Conservation (phyloP, 2,329 filamentous ascomycete genomes). For the Ophiostoma pallidulum region DNA sequence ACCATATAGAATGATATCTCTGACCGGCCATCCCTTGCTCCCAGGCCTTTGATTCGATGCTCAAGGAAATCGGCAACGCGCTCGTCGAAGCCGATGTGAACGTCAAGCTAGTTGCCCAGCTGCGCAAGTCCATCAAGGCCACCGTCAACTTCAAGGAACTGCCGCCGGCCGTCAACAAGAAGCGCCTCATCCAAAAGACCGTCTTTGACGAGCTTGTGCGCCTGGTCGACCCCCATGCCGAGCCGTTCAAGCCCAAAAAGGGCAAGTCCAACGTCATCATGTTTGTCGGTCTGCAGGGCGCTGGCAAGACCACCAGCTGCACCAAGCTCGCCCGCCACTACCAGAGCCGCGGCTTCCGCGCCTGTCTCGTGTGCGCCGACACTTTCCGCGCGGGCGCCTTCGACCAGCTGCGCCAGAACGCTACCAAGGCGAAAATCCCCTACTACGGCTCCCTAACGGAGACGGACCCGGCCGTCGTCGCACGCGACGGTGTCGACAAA, state of each 20-base stretch:
- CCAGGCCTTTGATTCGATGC: slow-evolving; percentile 91
- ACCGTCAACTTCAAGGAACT: slow-evolving; percentile 93
- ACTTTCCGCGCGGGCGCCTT: slow-evolving; percentile 98
- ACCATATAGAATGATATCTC: too few species aligned
- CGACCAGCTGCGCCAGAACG: slow-evolving; percentile 97
- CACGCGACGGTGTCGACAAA: slow-evolving; percentile 91
- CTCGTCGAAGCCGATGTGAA: slow-evolving; percentile 97
- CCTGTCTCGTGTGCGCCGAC: slow-evolving; percentile 91
- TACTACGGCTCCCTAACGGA: slow-evolving; percentile 97
- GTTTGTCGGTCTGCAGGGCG: slow-evolving; percentile 97
- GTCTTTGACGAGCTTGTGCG: slow-evolving; percentile 96
- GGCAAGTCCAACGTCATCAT: slow-evolving; percentile 95
- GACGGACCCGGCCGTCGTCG: slow-evolving; percentile 88
- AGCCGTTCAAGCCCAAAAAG: slow-evolving; percentile 95
- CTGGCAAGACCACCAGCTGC: slow-evolving; percentile 96
- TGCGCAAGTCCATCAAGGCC: slow-evolving; percentile 85
- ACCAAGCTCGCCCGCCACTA: slow-evolving; percentile 95
- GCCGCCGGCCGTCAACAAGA: slow-evolving; percentile 90
- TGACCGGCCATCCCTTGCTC: slow-evolving; percentile 3
- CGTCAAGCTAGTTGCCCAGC: slow-evolving; percentile 78
- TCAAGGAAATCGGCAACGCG: slow-evolving; percentile 95
- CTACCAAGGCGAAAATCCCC: slow-evolving; percentile 96
- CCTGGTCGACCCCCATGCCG: slow-evolving; percentile 89
- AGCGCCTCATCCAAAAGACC: slow-evolving; percentile 92
- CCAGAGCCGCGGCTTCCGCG: slow-evolving; percentile 83